A percentile compares a stretch with the other conserved stretches of the same genome.
Evolutionary conservation across 805 yeast species (phyloP).

Genomic region (Tetrapisispora arboricola): DNA sequence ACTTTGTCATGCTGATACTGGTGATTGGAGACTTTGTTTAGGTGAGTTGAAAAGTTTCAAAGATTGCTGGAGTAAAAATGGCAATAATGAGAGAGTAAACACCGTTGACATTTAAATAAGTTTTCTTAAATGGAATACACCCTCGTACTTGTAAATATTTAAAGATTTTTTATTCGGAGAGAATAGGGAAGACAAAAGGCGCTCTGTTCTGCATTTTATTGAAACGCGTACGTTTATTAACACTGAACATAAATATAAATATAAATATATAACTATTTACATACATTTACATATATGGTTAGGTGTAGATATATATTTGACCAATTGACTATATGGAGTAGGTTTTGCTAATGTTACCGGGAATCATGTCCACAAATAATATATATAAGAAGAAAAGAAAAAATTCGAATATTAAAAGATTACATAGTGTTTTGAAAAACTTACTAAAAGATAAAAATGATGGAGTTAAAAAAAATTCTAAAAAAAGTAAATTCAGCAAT

Average conservation of each 20-base stretch:
- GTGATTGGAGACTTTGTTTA: conserved; percentile 70
- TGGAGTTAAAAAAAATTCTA: not conserved
- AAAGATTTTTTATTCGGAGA: too few relatives aligned
- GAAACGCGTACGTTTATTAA: too few relatives aligned
- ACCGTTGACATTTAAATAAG: conserved; percentile 18
- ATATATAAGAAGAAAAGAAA: not conserved
- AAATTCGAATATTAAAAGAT: conserved; percentile 7
- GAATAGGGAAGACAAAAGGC: too few relatives aligned
- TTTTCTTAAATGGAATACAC: too few relatives aligned
- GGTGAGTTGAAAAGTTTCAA: conserved; percentile 55
- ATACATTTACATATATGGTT: too few relatives aligned
- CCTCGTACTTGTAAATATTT: too few relatives aligned
- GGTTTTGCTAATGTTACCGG: too few relatives aligned
- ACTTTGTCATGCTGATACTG: conserved; percentile 70
- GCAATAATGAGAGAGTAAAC: conserved; percentile 39
- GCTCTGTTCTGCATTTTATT: too few relatives aligned
- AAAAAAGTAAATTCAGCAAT: not conserved
- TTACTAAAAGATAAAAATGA: conserved; percentile 11
- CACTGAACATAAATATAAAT: too few relatives aligned
- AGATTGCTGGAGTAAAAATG: conserved; percentile 51
- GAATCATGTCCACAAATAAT: not conserved
- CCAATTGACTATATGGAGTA: too few relatives aligned
- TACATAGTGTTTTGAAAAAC: conserved; percentile 16
- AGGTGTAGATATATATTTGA: too few relatives aligned
- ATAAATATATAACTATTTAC: too few relatives aligned